Evolutionary conservation across 257 asterid species (phyloP).

Genomic region (Mitragyna speciosa): DNA sequence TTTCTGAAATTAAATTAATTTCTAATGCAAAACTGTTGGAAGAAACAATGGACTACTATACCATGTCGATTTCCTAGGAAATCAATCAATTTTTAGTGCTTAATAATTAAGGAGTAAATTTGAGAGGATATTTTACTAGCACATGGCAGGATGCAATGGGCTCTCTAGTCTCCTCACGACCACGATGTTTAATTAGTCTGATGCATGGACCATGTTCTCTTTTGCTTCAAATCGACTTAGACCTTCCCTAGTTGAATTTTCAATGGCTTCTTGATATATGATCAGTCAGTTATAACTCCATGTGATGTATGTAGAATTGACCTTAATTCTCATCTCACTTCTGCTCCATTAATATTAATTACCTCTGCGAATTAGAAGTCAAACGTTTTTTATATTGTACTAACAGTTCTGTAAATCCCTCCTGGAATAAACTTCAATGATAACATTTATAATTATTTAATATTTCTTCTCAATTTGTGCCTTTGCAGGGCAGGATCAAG

Average conservation of each 20-base stretch:
- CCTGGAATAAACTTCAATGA: neutral
- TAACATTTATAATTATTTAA: neutral
- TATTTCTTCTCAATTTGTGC: neutral
- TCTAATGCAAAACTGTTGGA: neutral
- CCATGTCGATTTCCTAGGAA: neutral
- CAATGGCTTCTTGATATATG: neutral
- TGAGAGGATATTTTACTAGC: neutral
- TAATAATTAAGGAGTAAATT: neutral
- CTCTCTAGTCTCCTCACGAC: neutral
- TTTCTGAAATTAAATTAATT: neutral
- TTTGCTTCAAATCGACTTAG: conserved; percentile 25
- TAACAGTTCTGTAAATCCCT: neutral
- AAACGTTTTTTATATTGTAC: neutral
- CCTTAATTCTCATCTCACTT: neutral
- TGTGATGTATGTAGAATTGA: neutral
- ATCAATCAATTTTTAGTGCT: neutral
- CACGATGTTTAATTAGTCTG: neutral
- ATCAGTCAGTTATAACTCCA: neutral
- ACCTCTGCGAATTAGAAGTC: neutral
- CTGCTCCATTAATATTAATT: neutral
- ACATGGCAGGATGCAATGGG: conserved; percentile 24
- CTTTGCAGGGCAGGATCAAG: neutral
- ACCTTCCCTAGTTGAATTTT: conserved; percentile 12
- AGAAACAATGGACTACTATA: conserved; percentile 1
- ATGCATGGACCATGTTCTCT: conserved; percentile 17